A percentile compares a stretch with the other conserved stretches of the same genome.
phyloP scores from a whole-genome alignment of 2,329 filamentous ascomycete species.

The Trichoderma polysporum region DNA sequence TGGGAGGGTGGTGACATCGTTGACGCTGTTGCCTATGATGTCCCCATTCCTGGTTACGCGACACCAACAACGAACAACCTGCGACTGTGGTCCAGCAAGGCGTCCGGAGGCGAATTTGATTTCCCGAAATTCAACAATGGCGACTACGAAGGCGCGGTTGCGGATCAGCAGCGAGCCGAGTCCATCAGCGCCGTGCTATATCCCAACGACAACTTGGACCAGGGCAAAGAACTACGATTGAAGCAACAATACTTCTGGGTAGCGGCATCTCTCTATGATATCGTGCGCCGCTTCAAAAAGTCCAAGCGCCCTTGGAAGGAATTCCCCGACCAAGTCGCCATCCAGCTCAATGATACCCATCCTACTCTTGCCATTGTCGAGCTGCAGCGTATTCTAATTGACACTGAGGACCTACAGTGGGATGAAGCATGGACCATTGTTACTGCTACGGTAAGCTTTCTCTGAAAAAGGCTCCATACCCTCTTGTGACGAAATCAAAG shows the following conservation, averaged over 20 bases:
- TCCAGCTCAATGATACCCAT: constrained; percentile 97
- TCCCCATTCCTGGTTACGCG: constrained; percentile 84
- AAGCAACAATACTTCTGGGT: constrained; percentile 99
- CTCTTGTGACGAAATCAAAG: too few relatives aligned
- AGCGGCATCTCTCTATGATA: constrained; percentile 91
- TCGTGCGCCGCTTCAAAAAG: constrained; percentile 98
- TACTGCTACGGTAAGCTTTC: constrained; percentile 56
- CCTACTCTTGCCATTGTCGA: constrained; percentile 96
- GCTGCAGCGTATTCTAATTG: constrained; percentile 86
- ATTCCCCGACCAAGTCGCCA: constrained; percentile 92
- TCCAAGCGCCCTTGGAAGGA: constrained; percentile 85
- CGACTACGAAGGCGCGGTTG: constrained; percentile 96
- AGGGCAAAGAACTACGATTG: constrained; percentile 92
- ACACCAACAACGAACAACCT: constrained; percentile 95
- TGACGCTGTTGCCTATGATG: constrained; percentile 88
- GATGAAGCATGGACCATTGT: constrained; percentile 87
- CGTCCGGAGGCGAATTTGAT: constrained; percentile 94
- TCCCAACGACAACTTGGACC: constrained; percentile 94
- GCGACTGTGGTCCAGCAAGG: constrained; percentile 95
- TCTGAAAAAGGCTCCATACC: not conserved
- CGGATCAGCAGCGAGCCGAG: constrained; percentile 98
- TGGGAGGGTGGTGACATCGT: constrained; percentile 97
- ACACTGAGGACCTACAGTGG: constrained; percentile 90
- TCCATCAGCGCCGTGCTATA: constrained; percentile 97
- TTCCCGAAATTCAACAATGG: constrained; percentile 99